Percentiles rank a stretch among this genome's conserved stretches.
phyloP scores from a whole-genome alignment of 805 yeast species.

The Candida ficus region DNA sequence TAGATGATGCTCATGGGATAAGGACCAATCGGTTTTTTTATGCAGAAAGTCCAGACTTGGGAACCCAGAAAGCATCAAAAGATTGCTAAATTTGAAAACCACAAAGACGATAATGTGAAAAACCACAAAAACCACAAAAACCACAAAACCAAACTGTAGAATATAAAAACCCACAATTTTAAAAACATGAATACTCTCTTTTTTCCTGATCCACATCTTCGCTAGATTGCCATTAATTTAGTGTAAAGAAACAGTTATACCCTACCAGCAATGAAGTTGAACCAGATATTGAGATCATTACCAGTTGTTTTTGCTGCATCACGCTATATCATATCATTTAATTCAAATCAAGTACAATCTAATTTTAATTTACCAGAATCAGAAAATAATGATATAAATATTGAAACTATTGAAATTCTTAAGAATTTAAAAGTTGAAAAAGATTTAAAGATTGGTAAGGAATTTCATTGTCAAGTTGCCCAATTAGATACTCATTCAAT shows the following conservation, averaged over 20 bases:
- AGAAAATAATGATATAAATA: neutral
- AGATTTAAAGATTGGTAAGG: conserved; percentile 6
- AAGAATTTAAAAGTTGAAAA: conserved; percentile 3
- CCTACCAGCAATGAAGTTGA: neutral
- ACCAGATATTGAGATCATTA: neutral
- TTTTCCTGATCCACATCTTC: too few species aligned
- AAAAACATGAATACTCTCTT: too few species aligned
- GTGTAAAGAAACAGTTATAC: neutral
- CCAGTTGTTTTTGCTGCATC: conserved; percentile 1
- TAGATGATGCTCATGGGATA: too few species aligned
- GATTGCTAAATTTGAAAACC: neutral
- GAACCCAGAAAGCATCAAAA: too few species aligned
- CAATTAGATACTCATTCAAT: conserved; percentile 4
- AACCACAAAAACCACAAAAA: too few species aligned
- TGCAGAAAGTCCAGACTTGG: too few species aligned
- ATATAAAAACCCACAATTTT: too few species aligned
- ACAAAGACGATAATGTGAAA: neutral
- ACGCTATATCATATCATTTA: conserved; percentile 1
- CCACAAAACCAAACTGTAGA: too few species aligned
- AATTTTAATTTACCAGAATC: neutral
- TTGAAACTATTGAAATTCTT: conserved; percentile 5
- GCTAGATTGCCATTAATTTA: too few species aligned
- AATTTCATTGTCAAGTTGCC: conserved; percentile 8
- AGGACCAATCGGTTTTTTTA: too few species aligned
- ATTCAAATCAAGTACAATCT: neutral